phyloP scores from a whole-genome alignment of 1,284 basidiomycete genomes.

The Calocybe gambosa region DNA sequence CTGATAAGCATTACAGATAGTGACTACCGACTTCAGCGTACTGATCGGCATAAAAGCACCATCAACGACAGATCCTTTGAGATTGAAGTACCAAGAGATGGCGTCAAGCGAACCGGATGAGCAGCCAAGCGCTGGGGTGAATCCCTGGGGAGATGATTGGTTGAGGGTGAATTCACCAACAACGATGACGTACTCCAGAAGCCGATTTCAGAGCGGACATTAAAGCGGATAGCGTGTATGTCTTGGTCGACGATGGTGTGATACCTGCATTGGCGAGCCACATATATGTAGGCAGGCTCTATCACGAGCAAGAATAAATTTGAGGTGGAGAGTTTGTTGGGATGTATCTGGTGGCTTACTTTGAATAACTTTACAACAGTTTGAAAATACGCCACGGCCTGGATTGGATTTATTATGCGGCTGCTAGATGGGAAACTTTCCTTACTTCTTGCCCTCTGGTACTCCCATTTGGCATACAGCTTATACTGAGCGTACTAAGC shows the following conservation, averaged over 20 bases:
- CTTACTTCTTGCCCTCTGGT: slow-evolving; percentile 52
- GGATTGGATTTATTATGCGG: neutral
- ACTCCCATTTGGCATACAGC: slow-evolving; percentile 55
- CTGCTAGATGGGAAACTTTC: neutral
- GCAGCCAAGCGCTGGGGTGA: slow-evolving; percentile 58
- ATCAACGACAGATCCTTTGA: slow-evolving; percentile 62
- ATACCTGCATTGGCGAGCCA: slow-evolving; percentile 71
- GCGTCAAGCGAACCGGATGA: slow-evolving; percentile 38
- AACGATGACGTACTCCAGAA: slow-evolving; percentile 31
- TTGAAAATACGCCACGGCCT: slow-evolving; percentile 72
- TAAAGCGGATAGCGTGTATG: slow-evolving; percentile 54
- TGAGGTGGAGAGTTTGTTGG: neutral
- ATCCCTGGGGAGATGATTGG: slow-evolving; percentile 25
- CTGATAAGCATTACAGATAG: neutral
- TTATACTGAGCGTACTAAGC: slow-evolving; percentile 50
- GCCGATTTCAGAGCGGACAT: slow-evolving; percentile 50
- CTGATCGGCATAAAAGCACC: slow-evolving; percentile 58
- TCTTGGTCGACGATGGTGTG: slow-evolving; percentile 50
- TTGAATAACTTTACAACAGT: slow-evolving; percentile 61
- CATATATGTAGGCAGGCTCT: slow-evolving; percentile 66
- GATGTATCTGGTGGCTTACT: slow-evolving; percentile 24
- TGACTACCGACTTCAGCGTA: slow-evolving; percentile 23
- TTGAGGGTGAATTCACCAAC: neutral
- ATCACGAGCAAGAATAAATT: neutral
- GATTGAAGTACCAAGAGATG: slow-evolving; percentile 64